phyloP scores from a whole-genome alignment of 106 monocot genomes.

The Acanthochlamys bracteata region DNA sequence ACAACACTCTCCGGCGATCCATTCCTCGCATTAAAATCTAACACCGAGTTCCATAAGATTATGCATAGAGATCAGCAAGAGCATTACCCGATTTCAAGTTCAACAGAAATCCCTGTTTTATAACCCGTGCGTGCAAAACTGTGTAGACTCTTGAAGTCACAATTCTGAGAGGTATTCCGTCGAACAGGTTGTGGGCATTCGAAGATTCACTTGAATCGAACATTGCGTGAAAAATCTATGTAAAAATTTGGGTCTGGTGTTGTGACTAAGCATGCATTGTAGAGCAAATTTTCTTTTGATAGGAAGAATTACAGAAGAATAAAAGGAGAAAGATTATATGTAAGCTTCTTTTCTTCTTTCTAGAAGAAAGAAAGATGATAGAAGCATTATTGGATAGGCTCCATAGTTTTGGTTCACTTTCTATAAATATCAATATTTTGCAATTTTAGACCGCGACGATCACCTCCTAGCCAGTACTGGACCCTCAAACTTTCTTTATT shows the following conservation, averaged over 20 bases:
- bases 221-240: constrained; percentile 30
- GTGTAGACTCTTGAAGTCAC: constrained; percentile 8
- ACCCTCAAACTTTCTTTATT: too few relatives aligned
- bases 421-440: too few relatives aligned
- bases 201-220: constrained; percentile 11
- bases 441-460: too few relatives aligned
- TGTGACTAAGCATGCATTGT: too few relatives aligned
- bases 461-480: too few relatives aligned
- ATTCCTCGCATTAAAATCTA: constrained; percentile 25
- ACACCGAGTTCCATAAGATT: constrained; percentile 52
- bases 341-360: too few relatives aligned
- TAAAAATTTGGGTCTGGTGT: constrained; percentile 15
- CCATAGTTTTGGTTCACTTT: too few relatives aligned
- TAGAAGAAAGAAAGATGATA: too few relatives aligned
- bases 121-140: constrained; percentile 31
- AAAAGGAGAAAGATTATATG: neutral
- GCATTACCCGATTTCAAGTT: constrained; percentile 20
- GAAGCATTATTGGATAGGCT: too few relatives aligned
- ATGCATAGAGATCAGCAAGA: constrained; percentile 49
- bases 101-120: constrained; percentile 16
- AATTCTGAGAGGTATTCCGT: constrained; percentile 19
- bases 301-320: neutral
- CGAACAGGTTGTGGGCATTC: constrained; percentile 27
- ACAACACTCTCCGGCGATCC: constrained; percentile 23
- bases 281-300: too few relatives aligned